Percentiles rank a stretch among this genome's conserved stretches.
Evolutionary conservation across 148 eudicot species (phyloP).

Genomic region (Rhododendron ovatum): DNA sequence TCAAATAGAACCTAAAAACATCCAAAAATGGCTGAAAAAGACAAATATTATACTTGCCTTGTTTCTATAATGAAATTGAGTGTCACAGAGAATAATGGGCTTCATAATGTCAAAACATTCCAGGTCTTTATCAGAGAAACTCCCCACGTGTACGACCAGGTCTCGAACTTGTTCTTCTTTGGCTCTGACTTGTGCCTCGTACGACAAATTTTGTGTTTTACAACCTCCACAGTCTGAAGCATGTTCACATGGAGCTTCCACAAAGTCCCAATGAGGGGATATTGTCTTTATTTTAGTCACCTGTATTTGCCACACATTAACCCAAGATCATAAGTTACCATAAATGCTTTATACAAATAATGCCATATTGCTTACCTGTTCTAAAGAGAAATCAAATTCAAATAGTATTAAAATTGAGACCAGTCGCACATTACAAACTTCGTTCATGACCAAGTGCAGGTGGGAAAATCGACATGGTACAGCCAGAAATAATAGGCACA

Average conservation of each 20-base stretch:
- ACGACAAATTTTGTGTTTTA: constrained; percentile 76
- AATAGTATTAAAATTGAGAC: neutral
- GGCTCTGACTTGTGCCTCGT: constrained; percentile 84
- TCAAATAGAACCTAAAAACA: too few relatives aligned
- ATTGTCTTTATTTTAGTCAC: constrained; percentile 76
- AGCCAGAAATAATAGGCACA: neutral
- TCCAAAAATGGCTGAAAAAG: neutral
- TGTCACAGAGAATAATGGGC: constrained; percentile 86
- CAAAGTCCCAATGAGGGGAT: constrained; percentile 67
- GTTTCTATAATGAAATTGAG: constrained; percentile 90
- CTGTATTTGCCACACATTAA: constrained; percentile 34
- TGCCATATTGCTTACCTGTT: neutral
- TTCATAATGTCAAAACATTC: constrained; percentile 49
- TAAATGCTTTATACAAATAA: neutral
- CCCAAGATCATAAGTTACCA: neutral
- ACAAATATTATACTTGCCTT: constrained; percentile 42
- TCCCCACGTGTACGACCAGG: constrained; percentile 73
- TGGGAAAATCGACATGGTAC: neutral
- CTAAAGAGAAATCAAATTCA: neutral
- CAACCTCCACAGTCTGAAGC: constrained; percentile 95
- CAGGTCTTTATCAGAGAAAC: constrained; percentile 50
- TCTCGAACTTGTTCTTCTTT: constrained; percentile 90
- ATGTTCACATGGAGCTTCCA: constrained; percentile 96
- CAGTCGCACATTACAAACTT: neutral
- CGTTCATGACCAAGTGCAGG: neutral